Conservation (phyloP, 2,329 filamentous ascomycete genomes). For the Parascedosporium putredinis region DNA sequence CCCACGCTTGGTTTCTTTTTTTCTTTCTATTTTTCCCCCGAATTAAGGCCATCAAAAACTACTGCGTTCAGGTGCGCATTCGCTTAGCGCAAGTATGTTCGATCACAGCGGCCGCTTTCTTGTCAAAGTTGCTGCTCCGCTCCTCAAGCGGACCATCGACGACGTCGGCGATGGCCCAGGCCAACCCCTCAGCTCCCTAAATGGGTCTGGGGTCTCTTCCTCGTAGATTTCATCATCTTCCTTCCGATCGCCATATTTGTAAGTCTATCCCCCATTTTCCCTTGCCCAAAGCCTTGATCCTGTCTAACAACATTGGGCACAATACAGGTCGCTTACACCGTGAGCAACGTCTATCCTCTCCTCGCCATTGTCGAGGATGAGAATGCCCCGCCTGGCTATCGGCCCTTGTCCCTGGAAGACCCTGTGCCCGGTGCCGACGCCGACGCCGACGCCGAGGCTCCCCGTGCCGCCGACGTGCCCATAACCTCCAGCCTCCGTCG, state of each 20-base stretch:
- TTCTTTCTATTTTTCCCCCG: too few relatives aligned
- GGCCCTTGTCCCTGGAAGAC: slow-evolving; percentile 35
- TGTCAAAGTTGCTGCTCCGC: not conserved
- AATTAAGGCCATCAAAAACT: too few relatives aligned
- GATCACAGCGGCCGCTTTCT: too few relatives aligned
- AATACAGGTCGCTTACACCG: slow-evolving; percentile 38
- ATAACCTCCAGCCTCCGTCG: slow-evolving; percentile 41
- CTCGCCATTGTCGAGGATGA: slow-evolving; percentile 51
- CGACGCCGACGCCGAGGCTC: slow-evolving; percentile 20
- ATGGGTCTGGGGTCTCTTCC: slow-evolving; percentile 3
- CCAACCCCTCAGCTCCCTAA: not conserved
- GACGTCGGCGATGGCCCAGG: not conserved
- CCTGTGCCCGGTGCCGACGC: slow-evolving; percentile 18
- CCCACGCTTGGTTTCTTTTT: too few relatives aligned
- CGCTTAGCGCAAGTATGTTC: too few relatives aligned
- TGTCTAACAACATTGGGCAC: too few relatives aligned
- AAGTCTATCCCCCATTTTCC: too few relatives aligned
- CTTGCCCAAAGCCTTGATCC: too few relatives aligned
- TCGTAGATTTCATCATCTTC: slow-evolving; percentile 3
- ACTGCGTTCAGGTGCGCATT: too few relatives aligned
- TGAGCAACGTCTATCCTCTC: slow-evolving; percentile 38
- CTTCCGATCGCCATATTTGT: slow-evolving; percentile 5
- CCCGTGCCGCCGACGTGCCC: slow-evolving; percentile 24
- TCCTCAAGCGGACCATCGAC: slow-evolving; percentile 4
- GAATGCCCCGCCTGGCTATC: slow-evolving; percentile 39